Conservation (phyloP, 169 alveolate genomes). For the Besnoitia besnoiti region DNA sequence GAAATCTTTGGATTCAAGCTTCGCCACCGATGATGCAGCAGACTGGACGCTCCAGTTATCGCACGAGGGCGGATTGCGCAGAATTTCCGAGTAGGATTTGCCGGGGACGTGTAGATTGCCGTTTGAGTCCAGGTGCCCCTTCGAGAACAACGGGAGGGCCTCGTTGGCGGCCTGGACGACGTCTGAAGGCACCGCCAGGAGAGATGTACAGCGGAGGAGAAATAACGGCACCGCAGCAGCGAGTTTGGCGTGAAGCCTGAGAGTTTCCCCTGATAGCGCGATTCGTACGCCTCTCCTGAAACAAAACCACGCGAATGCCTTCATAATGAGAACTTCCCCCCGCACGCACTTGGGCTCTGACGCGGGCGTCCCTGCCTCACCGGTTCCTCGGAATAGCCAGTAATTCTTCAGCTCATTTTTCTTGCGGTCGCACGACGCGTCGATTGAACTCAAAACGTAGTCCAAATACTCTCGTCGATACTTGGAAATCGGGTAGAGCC, state of each 20-base stretch:
- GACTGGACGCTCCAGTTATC: neutral
- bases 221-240: neutral
- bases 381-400: neutral
- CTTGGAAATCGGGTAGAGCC: slow-evolving; percentile 79
- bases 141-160: neutral
- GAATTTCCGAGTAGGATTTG: neutral
- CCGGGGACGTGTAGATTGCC: neutral
- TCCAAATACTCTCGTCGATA: neutral
- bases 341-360: no score
- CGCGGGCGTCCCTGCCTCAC: no score
- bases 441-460: neutral
- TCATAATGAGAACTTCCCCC: no score
- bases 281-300: no score
- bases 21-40: neutral
- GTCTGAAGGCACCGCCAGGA: neutral
- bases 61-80: neutral
- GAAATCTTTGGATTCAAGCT: neutral
- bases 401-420: neutral
- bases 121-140: neutral
- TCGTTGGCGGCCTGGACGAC: neutral
- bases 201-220: neutral
- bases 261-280: no score
- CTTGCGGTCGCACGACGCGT: neutral
- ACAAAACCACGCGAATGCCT: no score
- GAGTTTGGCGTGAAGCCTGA: neutral